Evolutionary conservation across 305 asterid genomes (phyloP).

Genomic region (Salvia sclarea): DNA sequence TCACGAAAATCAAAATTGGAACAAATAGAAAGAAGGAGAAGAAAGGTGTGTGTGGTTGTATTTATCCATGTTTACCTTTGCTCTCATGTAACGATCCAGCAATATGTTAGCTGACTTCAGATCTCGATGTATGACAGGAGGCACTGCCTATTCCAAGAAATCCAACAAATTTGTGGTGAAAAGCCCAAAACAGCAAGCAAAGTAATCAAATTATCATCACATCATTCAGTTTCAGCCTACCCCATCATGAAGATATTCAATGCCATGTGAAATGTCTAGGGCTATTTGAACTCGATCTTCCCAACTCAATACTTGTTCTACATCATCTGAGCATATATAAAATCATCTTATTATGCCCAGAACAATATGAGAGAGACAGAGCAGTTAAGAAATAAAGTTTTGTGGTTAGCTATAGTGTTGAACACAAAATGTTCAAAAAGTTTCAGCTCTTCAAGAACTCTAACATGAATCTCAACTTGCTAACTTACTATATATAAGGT

Average conservation of each 20-base stretch:
- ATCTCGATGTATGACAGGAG: constrained; percentile 97
- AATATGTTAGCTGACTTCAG: constrained; percentile 92
- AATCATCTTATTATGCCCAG: constrained; percentile 23
- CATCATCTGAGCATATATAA: constrained; percentile 51
- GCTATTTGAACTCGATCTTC: constrained; percentile 91
- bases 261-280: constrained; percentile 92
- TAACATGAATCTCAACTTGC: constrained; percentile 9
- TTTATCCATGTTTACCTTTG: constrained; percentile 61
- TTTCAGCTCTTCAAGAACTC: constrained; percentile 8
- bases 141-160: constrained; percentile 80
- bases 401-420: background rate
- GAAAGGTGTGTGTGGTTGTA: background rate
- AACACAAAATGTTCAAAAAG: background rate
- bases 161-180: constrained; percentile 25
- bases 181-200: constrained; percentile 14
- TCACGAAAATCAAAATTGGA: constrained; percentile 1
- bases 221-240: constrained; percentile 48
- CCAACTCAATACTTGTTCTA: constrained; percentile 72
- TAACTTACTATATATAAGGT: constrained; percentile 80
- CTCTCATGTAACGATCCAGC: constrained; percentile 83
- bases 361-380: constrained; percentile 19
- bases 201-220: constrained; percentile 11
- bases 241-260: constrained; percentile 99
- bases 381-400: constrained; percentile 21
- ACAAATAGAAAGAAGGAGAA: background rate